These are phyloP conservation scores for Extremus antarcticus DNA, from an alignment of 495 filamentous ascomycete genomes.

Conservation along the genomic window DNA sequence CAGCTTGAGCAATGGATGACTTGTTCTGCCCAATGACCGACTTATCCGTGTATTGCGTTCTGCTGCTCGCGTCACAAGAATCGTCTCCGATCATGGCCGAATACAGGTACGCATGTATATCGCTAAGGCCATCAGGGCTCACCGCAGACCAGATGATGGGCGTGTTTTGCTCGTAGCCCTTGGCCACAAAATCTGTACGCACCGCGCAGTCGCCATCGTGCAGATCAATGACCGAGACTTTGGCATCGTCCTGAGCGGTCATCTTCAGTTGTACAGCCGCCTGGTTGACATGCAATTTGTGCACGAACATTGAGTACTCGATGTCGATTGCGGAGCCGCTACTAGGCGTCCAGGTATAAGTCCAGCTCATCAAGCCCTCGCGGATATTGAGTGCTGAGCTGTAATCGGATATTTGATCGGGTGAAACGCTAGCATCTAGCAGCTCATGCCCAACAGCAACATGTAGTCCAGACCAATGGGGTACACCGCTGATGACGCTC, in stretches of 20 bases:
- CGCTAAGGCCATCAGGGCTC: conserved; percentile 40
- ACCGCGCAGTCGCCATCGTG: conserved; percentile 49
- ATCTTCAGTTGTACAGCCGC: conserved; percentile 51
- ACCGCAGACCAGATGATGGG: conserved; percentile 48
- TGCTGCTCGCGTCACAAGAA: conserved; percentile 38
- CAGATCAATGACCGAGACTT: conserved; percentile 47
- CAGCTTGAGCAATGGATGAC: conserved; percentile 50
- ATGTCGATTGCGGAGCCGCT: conserved; percentile 40
- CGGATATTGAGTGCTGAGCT: conserved; percentile 52
- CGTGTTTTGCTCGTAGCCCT: conserved; percentile 36
- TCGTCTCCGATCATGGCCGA: conserved; percentile 34
- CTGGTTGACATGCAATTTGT: conserved; percentile 53
- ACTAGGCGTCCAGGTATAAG: conserved; percentile 54
- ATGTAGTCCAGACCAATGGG: conserved; percentile 55
- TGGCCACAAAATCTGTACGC: conserved; percentile 45
- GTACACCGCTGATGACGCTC: conserved; percentile 62
- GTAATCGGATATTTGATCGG: conserved; percentile 49
- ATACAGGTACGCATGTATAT: conserved; percentile 52
- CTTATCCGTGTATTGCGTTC: conserved; percentile 33
- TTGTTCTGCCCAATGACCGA: conserved; percentile 42
- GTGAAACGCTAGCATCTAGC: conserved; percentile 53
- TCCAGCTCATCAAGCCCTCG: conserved; percentile 51
- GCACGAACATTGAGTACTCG: conserved; percentile 47
- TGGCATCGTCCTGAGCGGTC: conserved; percentile 35
- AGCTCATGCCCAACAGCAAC: conserved; percentile 45